These are phyloP conservation scores for Nothomitra cinnamomea DNA, from an alignment of 2,329 filamentous ascomycete species.

Conservation along the genomic window DNA sequence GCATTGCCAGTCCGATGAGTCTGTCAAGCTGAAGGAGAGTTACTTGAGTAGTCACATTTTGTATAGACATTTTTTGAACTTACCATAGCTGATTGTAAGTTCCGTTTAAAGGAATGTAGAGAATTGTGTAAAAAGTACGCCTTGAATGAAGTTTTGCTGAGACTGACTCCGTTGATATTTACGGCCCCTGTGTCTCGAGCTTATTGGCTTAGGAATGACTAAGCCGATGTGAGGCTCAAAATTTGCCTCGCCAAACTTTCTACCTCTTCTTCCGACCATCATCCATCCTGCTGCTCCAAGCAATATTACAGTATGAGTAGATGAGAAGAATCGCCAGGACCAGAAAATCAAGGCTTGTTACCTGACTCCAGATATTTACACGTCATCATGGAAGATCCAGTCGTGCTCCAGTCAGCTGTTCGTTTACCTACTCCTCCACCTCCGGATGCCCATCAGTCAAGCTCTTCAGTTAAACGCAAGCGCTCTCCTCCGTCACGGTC, in stretches of 20 bases:
- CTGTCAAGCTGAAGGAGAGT: slow-evolving; percentile 59
- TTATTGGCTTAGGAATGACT: background rate
- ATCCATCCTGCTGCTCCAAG: background rate
- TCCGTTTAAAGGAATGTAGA: background rate
- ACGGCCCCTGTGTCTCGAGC: background rate
- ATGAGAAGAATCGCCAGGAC: background rate
- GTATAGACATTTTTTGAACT: background rate
- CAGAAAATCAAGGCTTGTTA: background rate
- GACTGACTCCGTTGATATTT: background rate
- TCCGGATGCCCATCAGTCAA: slow-evolving; percentile 29
- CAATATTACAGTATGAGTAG: background rate
- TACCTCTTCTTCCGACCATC: background rate
- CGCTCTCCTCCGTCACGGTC: slow-evolving; percentile 38
- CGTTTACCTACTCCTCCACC: slow-evolving; percentile 40
- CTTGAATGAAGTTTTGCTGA: background rate
- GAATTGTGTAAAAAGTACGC: background rate
- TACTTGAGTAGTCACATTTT: background rate
- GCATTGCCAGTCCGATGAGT: slow-evolving; percentile 60
- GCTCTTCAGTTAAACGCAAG: slow-evolving; percentile 34
- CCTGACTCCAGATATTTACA: slow-evolving; percentile 2
- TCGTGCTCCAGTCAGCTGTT: slow-evolving; percentile 37
- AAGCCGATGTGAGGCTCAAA: background rate
- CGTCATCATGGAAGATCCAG: slow-evolving; percentile 25
- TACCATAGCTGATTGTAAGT: slow-evolving; percentile 5
- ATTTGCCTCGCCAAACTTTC: background rate